These are phyloP conservation scores for Yamadazyma aaseri DNA, from an alignment of 1,139 yeast genomes.

Conservation along the genomic window DNA sequence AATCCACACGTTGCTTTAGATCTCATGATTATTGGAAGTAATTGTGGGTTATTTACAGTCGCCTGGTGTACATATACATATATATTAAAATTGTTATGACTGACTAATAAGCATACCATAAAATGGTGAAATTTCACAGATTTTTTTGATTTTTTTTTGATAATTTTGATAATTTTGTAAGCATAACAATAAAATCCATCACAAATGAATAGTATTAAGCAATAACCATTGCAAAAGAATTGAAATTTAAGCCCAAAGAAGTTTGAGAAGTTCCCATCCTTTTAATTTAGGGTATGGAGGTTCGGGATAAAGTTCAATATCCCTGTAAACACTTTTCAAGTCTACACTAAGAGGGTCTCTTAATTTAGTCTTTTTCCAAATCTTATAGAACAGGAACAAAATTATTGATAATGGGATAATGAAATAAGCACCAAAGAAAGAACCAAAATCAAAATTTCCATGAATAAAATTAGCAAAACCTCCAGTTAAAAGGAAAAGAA, in stretches of 20 bases:
- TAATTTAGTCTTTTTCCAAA: slow-evolving; percentile 25
- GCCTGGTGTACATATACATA: no score
- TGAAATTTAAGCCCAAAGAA: slow-evolving; percentile 22
- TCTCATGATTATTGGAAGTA: no score
- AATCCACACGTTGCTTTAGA: no score
- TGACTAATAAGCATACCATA: no score
- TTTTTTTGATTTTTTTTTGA: no score
- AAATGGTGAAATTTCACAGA: no score
- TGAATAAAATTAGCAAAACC: slow-evolving; percentile 39
- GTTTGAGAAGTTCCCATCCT: slow-evolving; percentile 26
- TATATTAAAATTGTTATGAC: no score
- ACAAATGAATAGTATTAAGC: no score
- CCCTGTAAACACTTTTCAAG: slow-evolving; percentile 30
- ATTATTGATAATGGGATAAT: slow-evolving; percentile 30
- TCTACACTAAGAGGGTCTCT: slow-evolving; percentile 31
- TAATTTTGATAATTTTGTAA: no score
- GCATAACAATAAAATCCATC: no score
- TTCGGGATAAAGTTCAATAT: slow-evolving; percentile 39
- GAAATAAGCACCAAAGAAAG: slow-evolving; percentile 39
- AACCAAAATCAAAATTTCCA: slow-evolving; percentile 31
- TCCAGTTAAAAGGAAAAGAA: slow-evolving; percentile 35
- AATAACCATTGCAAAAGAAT: no score
- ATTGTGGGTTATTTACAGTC: no score
- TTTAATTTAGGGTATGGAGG: slow-evolving; percentile 24
- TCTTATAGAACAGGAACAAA: slow-evolving; percentile 28